phyloP scores from a whole-genome alignment of 129 eudicot genomes.

The Helianthus tuberosus region DNA sequence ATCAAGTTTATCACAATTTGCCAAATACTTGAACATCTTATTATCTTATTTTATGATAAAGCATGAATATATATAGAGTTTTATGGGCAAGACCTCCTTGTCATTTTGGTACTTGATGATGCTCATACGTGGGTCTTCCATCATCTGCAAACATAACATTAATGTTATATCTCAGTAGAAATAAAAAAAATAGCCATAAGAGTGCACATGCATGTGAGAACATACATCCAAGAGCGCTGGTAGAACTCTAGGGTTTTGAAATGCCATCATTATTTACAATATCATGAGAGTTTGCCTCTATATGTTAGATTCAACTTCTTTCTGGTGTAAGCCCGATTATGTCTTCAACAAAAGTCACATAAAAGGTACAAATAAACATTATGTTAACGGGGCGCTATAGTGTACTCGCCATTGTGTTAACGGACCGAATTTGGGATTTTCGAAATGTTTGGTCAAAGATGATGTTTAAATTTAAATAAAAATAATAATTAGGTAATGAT shows the following conservation, averaged over 20 bases:
- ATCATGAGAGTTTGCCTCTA: conserved; percentile 92
- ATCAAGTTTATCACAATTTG: no score
- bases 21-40: no score
- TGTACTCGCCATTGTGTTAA: no score
- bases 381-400: no score
- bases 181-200: neutral
- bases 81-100: conserved; percentile 70
- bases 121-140: conserved; percentile 73
- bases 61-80: no score
- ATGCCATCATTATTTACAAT: conserved; percentile 67
- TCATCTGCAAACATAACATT: conserved; percentile 58
- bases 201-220: neutral
- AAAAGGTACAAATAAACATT: conserved; percentile 2
- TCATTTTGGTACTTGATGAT: conserved; percentile 90
- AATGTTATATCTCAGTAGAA: neutral
- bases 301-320: conserved; percentile 85
- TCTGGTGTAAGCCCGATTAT: conserved; percentile 92
- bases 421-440: no score
- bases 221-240: conserved; percentile 96
- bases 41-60: no score
- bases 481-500: no score
- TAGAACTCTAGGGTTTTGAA: conserved; percentile 96
- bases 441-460: no score
- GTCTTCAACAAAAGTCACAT: conserved; percentile 45
- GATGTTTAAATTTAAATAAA: no score